Evolutionary conservation across 2,329 filamentous ascomycete species (phyloP), one percentile per base, ranked within the genome.

Genomic region (Fusarium armeniacum): DNA sequence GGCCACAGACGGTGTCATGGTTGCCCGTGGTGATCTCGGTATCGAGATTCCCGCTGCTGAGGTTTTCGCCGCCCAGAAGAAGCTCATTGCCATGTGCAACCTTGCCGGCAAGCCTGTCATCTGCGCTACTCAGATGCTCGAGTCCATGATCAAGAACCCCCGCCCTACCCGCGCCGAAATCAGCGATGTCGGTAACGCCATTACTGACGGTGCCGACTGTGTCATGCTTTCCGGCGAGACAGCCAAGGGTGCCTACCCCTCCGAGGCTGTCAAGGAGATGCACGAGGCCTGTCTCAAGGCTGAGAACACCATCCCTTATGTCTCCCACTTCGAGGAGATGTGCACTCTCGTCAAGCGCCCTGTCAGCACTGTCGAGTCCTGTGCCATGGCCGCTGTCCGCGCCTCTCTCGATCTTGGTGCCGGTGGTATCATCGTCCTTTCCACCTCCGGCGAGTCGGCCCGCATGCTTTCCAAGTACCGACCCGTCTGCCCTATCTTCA

Each of bases 51-150:
- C 96, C 51, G 95, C 96, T 67, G 93, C 95, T 71, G 96, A 99
- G 87, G 96, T 99, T 73, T 99, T 99, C 83, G 93, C 97, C 75
- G 96, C 96, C 60, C 96, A 99, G 88, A 99, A 99, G 92, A 99
- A 99, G 93, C 94, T 99, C 89, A 99, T 99, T 83, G 94, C 96
- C 84, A 98, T 98, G 91, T 99, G 96, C 90, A 99, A 99, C 87
- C 90, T 98, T 79, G 94, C 94, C 75, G 96, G 96, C 83, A 99
- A 99, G 89, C 96, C 96, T 74, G 94, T 95, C 81, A 98, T 99
- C 81, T 98, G 95, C 84, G 96, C 96, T 65, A 99, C 96, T 41
- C 96, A 99, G 87, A 99, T 99, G 96, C 89, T 99, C 75, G 96
- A 99, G 89, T 97, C 94, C 71, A 99, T 99, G 96, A 99, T 97